Evolutionary conservation across 2,329 filamentous ascomycete species (phyloP).

Genomic region (Colletotrichum godetiae): DNA sequence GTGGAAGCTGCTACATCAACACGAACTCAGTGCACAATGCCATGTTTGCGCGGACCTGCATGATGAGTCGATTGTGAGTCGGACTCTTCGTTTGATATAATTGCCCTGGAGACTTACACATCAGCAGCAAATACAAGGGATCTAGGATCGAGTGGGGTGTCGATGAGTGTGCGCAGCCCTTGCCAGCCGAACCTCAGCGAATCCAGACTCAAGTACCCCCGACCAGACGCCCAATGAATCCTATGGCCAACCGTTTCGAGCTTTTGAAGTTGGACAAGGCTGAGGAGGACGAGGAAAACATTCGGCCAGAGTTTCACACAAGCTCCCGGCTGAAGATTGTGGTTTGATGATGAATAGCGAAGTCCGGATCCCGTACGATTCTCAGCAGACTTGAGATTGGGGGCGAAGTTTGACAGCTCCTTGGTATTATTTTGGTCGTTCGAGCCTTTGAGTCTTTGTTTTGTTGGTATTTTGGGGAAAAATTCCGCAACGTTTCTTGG

Average conservation of each 20-base stretch:
- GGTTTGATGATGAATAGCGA: not conserved
- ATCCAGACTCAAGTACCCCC: slow-evolving; percentile 41
- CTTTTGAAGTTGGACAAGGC: slow-evolving; percentile 64
- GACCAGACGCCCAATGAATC: slow-evolving; percentile 49
- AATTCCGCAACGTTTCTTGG: not conserved
- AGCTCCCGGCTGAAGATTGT: slow-evolving; percentile 40
- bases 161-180: slow-evolving; percentile 77
- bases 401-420: no score
- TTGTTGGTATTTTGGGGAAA: not conserved
- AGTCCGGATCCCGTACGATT: not conserved
- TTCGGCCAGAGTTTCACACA: slow-evolving; percentile 21
- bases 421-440: not conserved
- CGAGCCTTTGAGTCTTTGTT: not conserved
- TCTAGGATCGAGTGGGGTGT: slow-evolving; percentile 76
- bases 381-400: not conserved
- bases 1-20: slow-evolving; percentile 73
- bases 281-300: slow-evolving; percentile 46
- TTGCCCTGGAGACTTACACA: slow-evolving; percentile 40
- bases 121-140: slow-evolving; percentile 73
- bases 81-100: not conserved
- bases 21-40: slow-evolving; percentile 84
- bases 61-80: slow-evolving; percentile 72
- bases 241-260: slow-evolving; percentile 70
- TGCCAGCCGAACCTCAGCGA: slow-evolving; percentile 47
- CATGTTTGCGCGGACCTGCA: slow-evolving; percentile 80